These are phyloP conservation scores for Chalciporus piperatus DNA, from an alignment of 768 basidiomycete species.

Conservation along the genomic window DNA sequence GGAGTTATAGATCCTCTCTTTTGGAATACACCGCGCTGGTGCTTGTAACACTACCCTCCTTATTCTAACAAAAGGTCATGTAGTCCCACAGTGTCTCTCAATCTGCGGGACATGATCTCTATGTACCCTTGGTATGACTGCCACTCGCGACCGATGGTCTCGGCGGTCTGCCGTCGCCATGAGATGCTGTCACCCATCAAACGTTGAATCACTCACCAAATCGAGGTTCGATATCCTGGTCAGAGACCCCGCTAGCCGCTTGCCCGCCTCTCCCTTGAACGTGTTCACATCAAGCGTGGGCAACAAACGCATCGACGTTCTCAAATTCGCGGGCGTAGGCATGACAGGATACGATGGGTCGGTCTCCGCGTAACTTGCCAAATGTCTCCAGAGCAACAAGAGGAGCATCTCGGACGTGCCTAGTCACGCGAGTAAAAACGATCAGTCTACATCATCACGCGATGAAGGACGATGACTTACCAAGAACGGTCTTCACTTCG, in stretches of 20 bases:
- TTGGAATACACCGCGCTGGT: background rate
- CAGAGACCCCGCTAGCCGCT: slow-evolving; percentile 54
- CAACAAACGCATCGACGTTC: slow-evolving; percentile 53
- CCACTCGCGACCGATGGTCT: slow-evolving; percentile 51
- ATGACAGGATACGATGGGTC: slow-evolving; percentile 13
- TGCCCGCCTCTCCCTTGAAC: slow-evolving; percentile 56
- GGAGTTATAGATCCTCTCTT: background rate
- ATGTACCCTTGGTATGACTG: slow-evolving; percentile 68
- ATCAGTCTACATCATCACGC: background rate
- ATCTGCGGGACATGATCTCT: slow-evolving; percentile 69
- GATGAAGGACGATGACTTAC: slow-evolving; percentile 36
- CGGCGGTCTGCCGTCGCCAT: slow-evolving; percentile 37
- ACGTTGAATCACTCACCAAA: slow-evolving; percentile 36
- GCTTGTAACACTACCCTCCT: background rate
- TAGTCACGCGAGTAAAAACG: slow-evolving; percentile 22
- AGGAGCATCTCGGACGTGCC: slow-evolving; percentile 77
- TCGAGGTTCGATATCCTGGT: slow-evolving; percentile 53
- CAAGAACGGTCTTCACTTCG: slow-evolving; percentile 53
- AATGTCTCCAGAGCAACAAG: slow-evolving; percentile 77
- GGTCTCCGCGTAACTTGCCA: slow-evolving; percentile 57
- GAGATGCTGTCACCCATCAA: background rate
- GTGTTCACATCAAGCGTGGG: slow-evolving; percentile 54
- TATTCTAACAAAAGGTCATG: slow-evolving; percentile 36
- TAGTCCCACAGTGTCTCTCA: slow-evolving; percentile 63
- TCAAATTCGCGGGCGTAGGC: slow-evolving; percentile 31